Conservation (phyloP, 148 eudicot species). For the Diospyros lotus region DNA sequence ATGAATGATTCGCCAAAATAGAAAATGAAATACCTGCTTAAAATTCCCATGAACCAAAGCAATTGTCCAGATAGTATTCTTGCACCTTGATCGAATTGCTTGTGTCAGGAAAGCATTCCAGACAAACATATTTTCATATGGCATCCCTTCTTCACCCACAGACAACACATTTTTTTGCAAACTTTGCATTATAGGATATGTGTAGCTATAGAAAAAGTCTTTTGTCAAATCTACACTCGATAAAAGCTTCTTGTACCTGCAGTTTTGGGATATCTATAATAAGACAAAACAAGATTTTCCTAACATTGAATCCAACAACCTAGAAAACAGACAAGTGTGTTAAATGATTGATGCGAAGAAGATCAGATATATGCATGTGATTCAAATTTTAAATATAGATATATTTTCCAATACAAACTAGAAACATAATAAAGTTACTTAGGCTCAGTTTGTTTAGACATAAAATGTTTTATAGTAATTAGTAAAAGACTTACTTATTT, state of each 20-base stretch:
- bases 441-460: no score
- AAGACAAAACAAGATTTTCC: not conserved
- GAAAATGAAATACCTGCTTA: conserved; percentile 60
- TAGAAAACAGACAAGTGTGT: not conserved
- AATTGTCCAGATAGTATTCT: conserved; percentile 66
- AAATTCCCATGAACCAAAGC: conserved; percentile 72
- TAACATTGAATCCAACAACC: not conserved
- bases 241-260: conserved; percentile 98
- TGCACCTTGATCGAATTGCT: conserved; percentile 59
- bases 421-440: no score
- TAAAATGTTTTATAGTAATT: no score
- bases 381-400: not conserved
- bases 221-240: conserved; percentile 94
- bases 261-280: conserved; percentile 14
- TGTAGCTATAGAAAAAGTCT: conserved; percentile 97
- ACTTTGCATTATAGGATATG: conserved; percentile 93
- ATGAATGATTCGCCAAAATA: not conserved
- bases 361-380: not conserved
- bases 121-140: conserved; percentile 83
- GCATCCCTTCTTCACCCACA: conserved; percentile 61
- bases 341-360: not conserved
- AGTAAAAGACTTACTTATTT: no score
- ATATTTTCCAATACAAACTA: no score
- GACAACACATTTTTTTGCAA: conserved; percentile 83
- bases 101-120: conserved; percentile 89